These are phyloP conservation scores for Colletotrichum theobromicola DNA, from an alignment of 2,329 filamentous ascomycete species.

Conservation along the genomic window DNA sequence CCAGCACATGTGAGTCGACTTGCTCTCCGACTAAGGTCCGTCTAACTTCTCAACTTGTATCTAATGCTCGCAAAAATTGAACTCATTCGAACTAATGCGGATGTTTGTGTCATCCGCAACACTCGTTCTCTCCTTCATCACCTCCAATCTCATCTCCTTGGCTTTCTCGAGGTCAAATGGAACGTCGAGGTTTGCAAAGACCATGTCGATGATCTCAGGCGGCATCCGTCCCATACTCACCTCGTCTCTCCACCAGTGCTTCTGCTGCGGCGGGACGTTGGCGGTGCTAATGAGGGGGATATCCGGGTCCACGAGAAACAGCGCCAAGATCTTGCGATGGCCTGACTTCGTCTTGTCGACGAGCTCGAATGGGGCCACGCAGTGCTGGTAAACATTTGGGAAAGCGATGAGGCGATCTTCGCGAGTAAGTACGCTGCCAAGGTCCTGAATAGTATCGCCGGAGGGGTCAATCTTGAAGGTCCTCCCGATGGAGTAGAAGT, in stretches of 20 bases:
- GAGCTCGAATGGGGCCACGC: conserved; percentile 56
- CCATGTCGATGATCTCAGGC: conserved; percentile 25
- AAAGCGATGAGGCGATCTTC: conserved; percentile 59
- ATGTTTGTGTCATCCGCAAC: background rate
- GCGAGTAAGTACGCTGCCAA: conserved; percentile 53
- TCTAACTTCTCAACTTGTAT: too few species aligned
- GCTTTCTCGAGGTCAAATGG: conserved; percentile 27
- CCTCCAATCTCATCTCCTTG: conserved; percentile 25
- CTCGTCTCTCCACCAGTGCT: conserved; percentile 40
- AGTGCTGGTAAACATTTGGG: conserved; percentile 59
- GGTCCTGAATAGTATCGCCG: conserved; percentile 36
- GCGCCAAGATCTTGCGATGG: conserved; percentile 62
- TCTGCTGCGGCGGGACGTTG: conserved; percentile 50
- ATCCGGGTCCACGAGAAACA: conserved; percentile 66
- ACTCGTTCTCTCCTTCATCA: conserved; percentile 31
- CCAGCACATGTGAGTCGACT: background rate
- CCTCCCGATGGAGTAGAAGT: conserved; percentile 36
- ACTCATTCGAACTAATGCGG: background rate
- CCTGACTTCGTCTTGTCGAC: conserved; percentile 56
- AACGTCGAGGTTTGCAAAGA: conserved; percentile 25
- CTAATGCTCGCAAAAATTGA: conserved; percentile 31
- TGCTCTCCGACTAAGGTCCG: background rate
- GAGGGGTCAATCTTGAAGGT: conserved; percentile 37
- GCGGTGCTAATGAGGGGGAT: conserved; percentile 47
- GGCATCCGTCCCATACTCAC: conserved; percentile 14